These are phyloP conservation scores for Trametes versicolor DNA, from an alignment of 1,284 basidiomycete species.

Conservation along the genomic window DNA sequence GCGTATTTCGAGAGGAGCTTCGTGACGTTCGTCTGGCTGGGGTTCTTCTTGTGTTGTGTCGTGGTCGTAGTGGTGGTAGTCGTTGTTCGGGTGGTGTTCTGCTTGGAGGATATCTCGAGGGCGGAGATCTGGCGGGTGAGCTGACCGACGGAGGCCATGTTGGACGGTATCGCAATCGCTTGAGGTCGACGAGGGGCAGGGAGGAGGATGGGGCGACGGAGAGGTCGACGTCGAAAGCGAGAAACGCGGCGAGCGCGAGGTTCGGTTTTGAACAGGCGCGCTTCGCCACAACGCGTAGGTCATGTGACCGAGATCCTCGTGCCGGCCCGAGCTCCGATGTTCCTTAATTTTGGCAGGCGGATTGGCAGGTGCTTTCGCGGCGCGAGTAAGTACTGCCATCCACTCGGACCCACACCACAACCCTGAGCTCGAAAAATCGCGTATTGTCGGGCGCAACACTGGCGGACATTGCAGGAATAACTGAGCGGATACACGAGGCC, in stretches of 20 bases:
- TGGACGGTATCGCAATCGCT: slow-evolving; percentile 22
- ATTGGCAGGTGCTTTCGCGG: too few species aligned
- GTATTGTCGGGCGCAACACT: too few species aligned
- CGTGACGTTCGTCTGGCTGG: slow-evolving; percentile 64
- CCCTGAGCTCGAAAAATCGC: neutral
- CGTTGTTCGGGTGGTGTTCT: slow-evolving; percentile 44
- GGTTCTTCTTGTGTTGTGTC: slow-evolving; percentile 58
- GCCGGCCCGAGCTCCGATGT: neutral
- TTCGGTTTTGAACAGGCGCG: slow-evolving; percentile 35
- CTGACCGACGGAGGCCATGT: slow-evolving; percentile 55
- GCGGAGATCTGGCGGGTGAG: slow-evolving; percentile 59
- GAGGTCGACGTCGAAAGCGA: slow-evolving; percentile 32
- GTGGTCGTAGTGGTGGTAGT: slow-evolving; percentile 35
- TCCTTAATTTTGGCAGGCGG: neutral
- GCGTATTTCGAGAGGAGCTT: slow-evolving; percentile 76
- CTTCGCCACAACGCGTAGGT: slow-evolving; percentile 25
- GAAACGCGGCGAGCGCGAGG: slow-evolving; percentile 17
- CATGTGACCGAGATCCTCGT: slow-evolving; percentile 29
- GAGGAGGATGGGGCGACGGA: slow-evolving; percentile 16
- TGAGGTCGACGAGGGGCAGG: slow-evolving; percentile 1
- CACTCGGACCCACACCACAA: neutral
- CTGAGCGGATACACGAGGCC: too few species aligned
- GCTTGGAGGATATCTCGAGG: slow-evolving; percentile 59
- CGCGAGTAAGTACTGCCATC: neutral
- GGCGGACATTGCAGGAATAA: too few species aligned